phyloP scores from a whole-genome alignment of 345 rosid species.

The Tarenaya hassleriana region DNA sequence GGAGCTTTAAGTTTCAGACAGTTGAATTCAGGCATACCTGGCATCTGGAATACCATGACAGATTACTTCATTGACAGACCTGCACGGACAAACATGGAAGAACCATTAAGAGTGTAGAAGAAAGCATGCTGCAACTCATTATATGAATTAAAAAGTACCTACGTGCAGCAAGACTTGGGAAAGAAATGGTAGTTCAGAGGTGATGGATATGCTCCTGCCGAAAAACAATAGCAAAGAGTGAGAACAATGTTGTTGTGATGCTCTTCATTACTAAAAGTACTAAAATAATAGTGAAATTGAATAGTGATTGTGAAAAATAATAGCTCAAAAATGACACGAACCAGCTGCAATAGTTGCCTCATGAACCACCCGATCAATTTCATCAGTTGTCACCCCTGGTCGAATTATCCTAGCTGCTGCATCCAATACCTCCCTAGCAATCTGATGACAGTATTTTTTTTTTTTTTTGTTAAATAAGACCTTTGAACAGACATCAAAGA shows the following conservation, averaged over 20 bases:
- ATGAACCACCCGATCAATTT: constrained; percentile 86
- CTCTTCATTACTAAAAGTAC: not conserved
- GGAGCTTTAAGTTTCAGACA: not conserved
- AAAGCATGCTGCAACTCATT: constrained; percentile 11
- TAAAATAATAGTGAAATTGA: not conserved
- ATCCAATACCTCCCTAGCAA: constrained; percentile 87
- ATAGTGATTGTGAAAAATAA: not conserved
- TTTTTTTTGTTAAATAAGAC: constrained; percentile 14
- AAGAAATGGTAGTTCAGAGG: constrained; percentile 92
- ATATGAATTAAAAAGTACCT: constrained; percentile 46
- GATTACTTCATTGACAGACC: constrained; percentile 95
- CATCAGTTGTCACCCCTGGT: constrained; percentile 94
- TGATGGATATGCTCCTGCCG: constrained; percentile 94
- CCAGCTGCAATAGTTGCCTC: constrained; percentile 88
- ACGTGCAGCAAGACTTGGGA: constrained; percentile 99
- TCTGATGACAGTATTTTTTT: constrained; percentile 32
- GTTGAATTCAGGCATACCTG: constrained; percentile 52
- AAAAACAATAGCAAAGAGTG: not conserved
- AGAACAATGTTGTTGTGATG: constrained; percentile 1
- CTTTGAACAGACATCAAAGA: not conserved
- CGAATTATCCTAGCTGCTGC: constrained; percentile 71
- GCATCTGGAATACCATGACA: constrained; percentile 99
- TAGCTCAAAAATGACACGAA: constrained; percentile 21
- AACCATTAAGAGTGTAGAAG: constrained; percentile 10
- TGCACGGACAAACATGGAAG: constrained; percentile 32